Evolutionary conservation across 2,329 filamentous ascomycete genomes (phyloP), one percentile per base, ranked within the genome.

Genomic region (Botrytis byssoidea): DNA sequence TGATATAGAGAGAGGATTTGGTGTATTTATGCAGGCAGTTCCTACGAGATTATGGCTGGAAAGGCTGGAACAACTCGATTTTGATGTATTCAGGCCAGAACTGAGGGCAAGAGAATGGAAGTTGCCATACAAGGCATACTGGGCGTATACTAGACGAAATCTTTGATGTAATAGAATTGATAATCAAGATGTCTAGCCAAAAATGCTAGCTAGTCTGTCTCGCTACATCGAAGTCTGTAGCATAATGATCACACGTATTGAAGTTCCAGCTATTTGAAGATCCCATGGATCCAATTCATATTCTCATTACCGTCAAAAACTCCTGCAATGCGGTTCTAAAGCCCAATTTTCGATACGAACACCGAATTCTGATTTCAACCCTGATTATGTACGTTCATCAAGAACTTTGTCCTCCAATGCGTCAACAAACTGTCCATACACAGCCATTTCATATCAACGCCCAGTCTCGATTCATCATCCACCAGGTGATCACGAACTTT

Each of bases 31-130:
- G 83, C 93, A 95, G 66, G 92, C 92, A 0, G 84, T 98, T 0
- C 88, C 93, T 1, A 93, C 94, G 0, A 87, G 89, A 32, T 85
- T 95, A 75, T 99, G 95, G 87, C 83, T 99, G 25, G 86, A 93
- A 73, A 88, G 88, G 66, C 82, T 99, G 55, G 91, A 99, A 82
- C 89, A 89, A 77, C 87, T 88, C 8, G 91, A 98, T 81, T 99
- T 99, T 81, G 92, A 99, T 81, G 78, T 98, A 83, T 90, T 92
- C 83, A 79, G 90, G 85, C 81, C 89, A 75, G 86, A 88, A 73
- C 80, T 93, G 65, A 84, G 90, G 81, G 83, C 89, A 81, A 86
- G 87, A 61, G 90, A 92, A 76, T 98, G 96, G 96, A 95, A 89
- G 80, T 82, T 98, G 75, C 94, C 96, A 0, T 97, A 93, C 90